Conservation (phyloP, 345 rosid genomes). For the Arabidopsis suecica region DNA sequence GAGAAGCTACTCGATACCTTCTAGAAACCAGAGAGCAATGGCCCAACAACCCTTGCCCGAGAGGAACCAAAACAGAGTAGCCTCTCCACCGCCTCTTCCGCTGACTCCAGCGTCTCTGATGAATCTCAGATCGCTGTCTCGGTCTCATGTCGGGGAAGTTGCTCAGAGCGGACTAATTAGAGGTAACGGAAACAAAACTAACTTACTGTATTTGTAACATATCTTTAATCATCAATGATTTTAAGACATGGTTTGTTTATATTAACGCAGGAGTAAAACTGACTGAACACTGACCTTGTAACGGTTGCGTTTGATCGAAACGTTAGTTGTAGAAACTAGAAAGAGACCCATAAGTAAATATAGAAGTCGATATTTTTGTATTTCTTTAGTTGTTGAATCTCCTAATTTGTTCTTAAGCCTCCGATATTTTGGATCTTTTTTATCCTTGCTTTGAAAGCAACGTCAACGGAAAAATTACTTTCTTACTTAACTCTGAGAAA, state of each 20-base stretch:
- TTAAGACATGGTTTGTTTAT: slow-evolving; percentile 26
- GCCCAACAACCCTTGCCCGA: slow-evolving; percentile 50
- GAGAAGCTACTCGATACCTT: slow-evolving; percentile 88
- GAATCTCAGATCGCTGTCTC: slow-evolving; percentile 44
- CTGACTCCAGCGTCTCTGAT: slow-evolving; percentile 71
- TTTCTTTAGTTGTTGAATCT: slow-evolving; percentile 29
- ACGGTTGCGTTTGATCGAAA: slow-evolving; percentile 24
- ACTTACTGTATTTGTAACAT: background rate
- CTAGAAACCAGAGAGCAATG: slow-evolving; percentile 71
- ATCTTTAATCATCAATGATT: slow-evolving; percentile 6
- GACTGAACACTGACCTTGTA: slow-evolving; percentile 32
- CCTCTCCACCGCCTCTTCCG: slow-evolving; percentile 84
- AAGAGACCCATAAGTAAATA: slow-evolving; percentile 23
- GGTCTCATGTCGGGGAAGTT: slow-evolving; percentile 48
- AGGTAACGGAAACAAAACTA: slow-evolving; percentile 54
- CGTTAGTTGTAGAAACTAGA: slow-evolving; percentile 36
- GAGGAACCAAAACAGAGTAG: slow-evolving; percentile 51
- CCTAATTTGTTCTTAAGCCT: slow-evolving; percentile 14
- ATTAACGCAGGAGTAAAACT: slow-evolving; percentile 36
- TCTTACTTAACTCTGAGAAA: background rate
- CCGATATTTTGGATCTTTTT: background rate
- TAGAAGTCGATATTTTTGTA: slow-evolving; percentile 26
- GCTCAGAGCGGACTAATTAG: slow-evolving; percentile 60
- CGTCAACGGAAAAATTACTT: background rate
- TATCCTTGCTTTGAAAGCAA: background rate